A percentile compares a stretch with the other conserved stretches of the same genome.
These are phyloP conservation scores for Pholiota conissans DNA, from an alignment of 768 basidiomycete genomes.

Conservation along the genomic window DNA sequence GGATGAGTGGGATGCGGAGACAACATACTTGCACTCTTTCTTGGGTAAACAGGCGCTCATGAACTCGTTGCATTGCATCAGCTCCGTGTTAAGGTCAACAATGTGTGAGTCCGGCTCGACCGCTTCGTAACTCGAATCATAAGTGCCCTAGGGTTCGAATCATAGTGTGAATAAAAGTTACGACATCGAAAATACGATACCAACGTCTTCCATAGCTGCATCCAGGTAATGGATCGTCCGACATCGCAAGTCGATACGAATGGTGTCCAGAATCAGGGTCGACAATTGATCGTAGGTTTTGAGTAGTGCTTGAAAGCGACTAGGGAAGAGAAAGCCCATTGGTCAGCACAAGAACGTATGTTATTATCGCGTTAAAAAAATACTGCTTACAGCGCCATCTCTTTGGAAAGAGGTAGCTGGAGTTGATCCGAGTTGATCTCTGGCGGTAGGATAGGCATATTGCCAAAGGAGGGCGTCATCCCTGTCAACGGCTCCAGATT, in stretches of 20 bases:
- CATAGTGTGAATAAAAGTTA: background rate
- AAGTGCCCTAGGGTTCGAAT: constrained; percentile 64
- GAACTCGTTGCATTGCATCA: constrained; percentile 75
- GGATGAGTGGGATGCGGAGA: background rate
- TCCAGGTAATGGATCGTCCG: constrained; percentile 80
- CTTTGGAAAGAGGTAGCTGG: constrained; percentile 75
- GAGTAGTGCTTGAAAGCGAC: constrained; percentile 88
- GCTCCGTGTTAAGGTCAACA: constrained; percentile 79
- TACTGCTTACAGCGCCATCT: constrained; percentile 83
- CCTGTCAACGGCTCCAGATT: constrained; percentile 52
- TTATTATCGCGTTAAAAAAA: constrained; percentile 1
- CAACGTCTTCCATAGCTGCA: constrained; percentile 73
- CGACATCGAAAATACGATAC: constrained; percentile 24
- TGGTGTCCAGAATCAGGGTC: constrained; percentile 81
- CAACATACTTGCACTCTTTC: constrained; percentile 65
- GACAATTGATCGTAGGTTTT: constrained; percentile 91
- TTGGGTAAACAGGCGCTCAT: constrained; percentile 60
- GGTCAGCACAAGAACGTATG: background rate
- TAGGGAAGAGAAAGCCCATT: constrained; percentile 26
- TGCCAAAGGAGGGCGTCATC: constrained; percentile 46
- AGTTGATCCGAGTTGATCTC: constrained; percentile 47
- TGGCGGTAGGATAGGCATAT: constrained; percentile 41
- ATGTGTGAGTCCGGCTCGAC: constrained; percentile 92
- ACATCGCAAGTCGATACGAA: constrained; percentile 87
- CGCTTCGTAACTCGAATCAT: constrained; percentile 77